Evolutionary conservation across 2,329 filamentous ascomycete genomes (phyloP).

Genomic region (Cladosporium halotolerans): DNA sequence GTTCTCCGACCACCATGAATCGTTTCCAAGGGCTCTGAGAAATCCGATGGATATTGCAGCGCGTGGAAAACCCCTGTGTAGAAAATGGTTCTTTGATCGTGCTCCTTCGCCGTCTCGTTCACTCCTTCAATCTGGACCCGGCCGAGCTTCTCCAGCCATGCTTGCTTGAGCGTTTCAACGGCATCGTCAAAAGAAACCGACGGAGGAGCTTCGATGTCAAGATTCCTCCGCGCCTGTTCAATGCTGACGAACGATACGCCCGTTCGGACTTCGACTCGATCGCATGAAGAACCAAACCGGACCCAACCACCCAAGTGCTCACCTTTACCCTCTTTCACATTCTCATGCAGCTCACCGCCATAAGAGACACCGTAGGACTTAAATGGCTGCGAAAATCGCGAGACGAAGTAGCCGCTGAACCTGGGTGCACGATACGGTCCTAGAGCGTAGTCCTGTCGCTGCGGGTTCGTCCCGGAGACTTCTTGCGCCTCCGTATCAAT

Average conservation of each 20-base stretch:
- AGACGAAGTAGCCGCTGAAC: slow-evolving; percentile 44
- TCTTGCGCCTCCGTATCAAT: slow-evolving; percentile 35
- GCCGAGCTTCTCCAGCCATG: slow-evolving; percentile 43
- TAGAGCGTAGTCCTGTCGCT: slow-evolving; percentile 42
- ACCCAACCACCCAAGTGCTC: slow-evolving; percentile 39
- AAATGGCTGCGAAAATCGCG: slow-evolving; percentile 42
- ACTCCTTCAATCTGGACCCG: slow-evolving; percentile 39
- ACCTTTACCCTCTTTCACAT: slow-evolving; percentile 24
- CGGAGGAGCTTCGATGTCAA: slow-evolving; percentile 39
- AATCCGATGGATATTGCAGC: slow-evolving; percentile 44
- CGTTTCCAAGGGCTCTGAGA: slow-evolving; percentile 37
- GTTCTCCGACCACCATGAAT: slow-evolving; percentile 20
- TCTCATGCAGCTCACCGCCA: slow-evolving; percentile 25
- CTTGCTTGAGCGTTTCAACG: slow-evolving; percentile 35
- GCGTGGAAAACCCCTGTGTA: slow-evolving; percentile 44
- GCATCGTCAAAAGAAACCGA: slow-evolving; percentile 34
- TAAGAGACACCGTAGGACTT: slow-evolving; percentile 32
- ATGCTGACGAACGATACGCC: slow-evolving; percentile 44
- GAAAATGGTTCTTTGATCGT: slow-evolving; percentile 42
- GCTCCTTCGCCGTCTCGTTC: slow-evolving; percentile 35
- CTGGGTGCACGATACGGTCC: slow-evolving; percentile 38
- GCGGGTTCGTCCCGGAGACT: slow-evolving; percentile 40
- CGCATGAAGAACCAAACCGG: slow-evolving; percentile 29
- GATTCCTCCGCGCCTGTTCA: slow-evolving; percentile 41
- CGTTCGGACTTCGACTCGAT: slow-evolving; percentile 40